phyloP scores from a whole-genome alignment of 2,329 filamentous ascomycete genomes.

The Fusarium sp. region DNA sequence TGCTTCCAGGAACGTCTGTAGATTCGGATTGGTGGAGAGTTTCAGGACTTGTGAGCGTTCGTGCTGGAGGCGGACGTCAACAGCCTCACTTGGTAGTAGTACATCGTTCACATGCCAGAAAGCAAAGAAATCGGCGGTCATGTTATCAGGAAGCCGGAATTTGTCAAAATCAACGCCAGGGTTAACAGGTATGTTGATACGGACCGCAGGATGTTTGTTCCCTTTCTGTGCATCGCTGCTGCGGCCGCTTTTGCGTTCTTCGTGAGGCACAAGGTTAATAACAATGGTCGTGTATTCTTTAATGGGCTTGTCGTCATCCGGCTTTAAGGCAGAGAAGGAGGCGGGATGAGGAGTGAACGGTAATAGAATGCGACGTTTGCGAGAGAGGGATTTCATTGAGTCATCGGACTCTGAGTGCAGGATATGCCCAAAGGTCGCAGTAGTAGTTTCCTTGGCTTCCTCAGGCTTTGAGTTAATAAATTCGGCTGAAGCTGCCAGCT shows the following conservation, averaged over 20 bases:
- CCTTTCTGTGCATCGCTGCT: conserved; percentile 5
- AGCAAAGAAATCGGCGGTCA: conserved; percentile 49
- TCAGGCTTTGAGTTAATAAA: conserved; percentile 10
- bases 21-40: conserved; percentile 45
- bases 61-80: conserved; percentile 61
- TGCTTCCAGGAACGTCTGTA: conserved; percentile 57
- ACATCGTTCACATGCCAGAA: conserved; percentile 53
- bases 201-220: conserved; percentile 38
- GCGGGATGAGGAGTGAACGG: conserved; percentile 61
- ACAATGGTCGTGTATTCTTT: conserved; percentile 52
- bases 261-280: conserved; percentile 57
- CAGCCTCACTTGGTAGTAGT: conserved; percentile 57
- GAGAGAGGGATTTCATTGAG: background rate
- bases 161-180: conserved; percentile 43
- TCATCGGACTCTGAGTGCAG: conserved; percentile 50
- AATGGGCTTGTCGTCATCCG: conserved; percentile 45
- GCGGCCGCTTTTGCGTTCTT: conserved; percentile 20
- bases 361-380: conserved; percentile 53
- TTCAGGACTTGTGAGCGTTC: conserved; percentile 54
- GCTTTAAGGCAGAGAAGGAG: conserved; percentile 53
- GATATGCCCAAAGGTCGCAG: conserved; percentile 64
- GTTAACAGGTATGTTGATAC: conserved; percentile 49
- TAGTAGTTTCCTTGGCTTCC: conserved; percentile 42
- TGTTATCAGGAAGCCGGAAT: conserved; percentile 46
- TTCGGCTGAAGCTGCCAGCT: background rate